Conservation (phyloP, 2,329 filamentous ascomycete genomes). For the Ophiocordyceps camponoti-saundersi region DNA sequence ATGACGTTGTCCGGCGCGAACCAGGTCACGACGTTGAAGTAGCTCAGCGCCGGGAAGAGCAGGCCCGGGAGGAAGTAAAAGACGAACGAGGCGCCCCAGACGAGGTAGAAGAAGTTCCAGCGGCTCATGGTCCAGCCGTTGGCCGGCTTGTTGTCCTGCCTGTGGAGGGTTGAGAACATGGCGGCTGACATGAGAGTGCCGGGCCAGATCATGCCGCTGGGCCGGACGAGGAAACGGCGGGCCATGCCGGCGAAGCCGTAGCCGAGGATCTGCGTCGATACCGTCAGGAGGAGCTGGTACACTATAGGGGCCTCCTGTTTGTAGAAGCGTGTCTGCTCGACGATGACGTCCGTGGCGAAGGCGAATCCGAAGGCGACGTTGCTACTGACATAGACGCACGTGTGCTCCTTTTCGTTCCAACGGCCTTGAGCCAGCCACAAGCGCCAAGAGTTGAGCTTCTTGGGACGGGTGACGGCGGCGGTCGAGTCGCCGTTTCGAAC, state of each 20-base stretch:
- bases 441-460: slow-evolving; percentile 29
- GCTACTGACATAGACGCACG: slow-evolving; percentile 76
- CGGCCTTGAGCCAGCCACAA: slow-evolving; percentile 63
- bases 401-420: slow-evolving; percentile 84
- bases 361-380: slow-evolving; percentile 83
- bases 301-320: slow-evolving; percentile 59
- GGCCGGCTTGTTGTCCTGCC: slow-evolving; percentile 64
- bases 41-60: slow-evolving; percentile 68
- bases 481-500: slow-evolving; percentile 4
- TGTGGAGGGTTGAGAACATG: slow-evolving; percentile 79
- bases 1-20: slow-evolving; percentile 77
- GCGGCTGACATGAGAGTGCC: slow-evolving; percentile 75
- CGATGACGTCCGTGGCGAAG: slow-evolving; percentile 78
- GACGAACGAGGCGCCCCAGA: slow-evolving; percentile 52
- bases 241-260: slow-evolving; percentile 77
- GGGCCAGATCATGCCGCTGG: slow-evolving; percentile 84
- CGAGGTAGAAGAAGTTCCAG: slow-evolving; percentile 67
- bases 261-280: slow-evolving; percentile 74
- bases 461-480: slow-evolving; percentile 4
- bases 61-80: slow-evolving; percentile 81
- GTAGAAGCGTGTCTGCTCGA: slow-evolving; percentile 82
- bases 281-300: slow-evolving; percentile 68
- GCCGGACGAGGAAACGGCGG: slow-evolving; percentile 64
- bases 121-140: slow-evolving; percentile 71
- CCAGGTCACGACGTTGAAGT: slow-evolving; percentile 82